Evolutionary conservation across 495 filamentous ascomycete species (phyloP).

Genomic region (Neurospora tetrasperma): DNA sequence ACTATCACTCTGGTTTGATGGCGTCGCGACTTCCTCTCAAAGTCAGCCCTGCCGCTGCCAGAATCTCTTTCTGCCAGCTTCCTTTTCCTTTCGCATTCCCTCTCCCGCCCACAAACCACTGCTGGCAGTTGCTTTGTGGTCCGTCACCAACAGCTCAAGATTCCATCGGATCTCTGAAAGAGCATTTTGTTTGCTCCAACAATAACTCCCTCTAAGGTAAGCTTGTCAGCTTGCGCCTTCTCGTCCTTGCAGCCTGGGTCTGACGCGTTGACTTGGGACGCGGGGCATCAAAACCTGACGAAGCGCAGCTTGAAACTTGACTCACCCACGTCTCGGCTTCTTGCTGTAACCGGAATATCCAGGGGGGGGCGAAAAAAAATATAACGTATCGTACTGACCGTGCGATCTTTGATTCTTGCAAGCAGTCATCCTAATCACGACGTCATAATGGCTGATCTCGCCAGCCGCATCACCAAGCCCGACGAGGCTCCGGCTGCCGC

Average conservation of each 20-base stretch:
- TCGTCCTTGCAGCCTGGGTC: neutral
- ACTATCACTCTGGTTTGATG: neutral
- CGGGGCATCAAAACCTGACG: neutral
- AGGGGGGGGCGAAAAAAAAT: neutral
- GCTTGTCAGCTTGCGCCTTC: neutral
- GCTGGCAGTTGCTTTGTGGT: neutral
- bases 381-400: neutral
- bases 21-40: neutral
- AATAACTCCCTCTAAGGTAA: neutral
- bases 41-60: neutral
- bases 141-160: neutral
- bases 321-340: neutral
- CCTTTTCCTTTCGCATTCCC: neutral
- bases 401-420: constrained; percentile 2
- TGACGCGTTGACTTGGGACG: neutral
- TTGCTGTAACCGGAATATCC: neutral
- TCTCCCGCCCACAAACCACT: neutral
- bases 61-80: neutral
- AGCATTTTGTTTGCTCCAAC: neutral
- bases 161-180: neutral
- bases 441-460: constrained; percentile 42
- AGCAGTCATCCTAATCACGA: neutral
- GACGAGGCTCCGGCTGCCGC: constrained; percentile 18
- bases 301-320: neutral
- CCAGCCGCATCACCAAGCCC: constrained; percentile 49